Conservation (phyloP, 805 yeast species). For the Candida sakaeoensis region DNA sequence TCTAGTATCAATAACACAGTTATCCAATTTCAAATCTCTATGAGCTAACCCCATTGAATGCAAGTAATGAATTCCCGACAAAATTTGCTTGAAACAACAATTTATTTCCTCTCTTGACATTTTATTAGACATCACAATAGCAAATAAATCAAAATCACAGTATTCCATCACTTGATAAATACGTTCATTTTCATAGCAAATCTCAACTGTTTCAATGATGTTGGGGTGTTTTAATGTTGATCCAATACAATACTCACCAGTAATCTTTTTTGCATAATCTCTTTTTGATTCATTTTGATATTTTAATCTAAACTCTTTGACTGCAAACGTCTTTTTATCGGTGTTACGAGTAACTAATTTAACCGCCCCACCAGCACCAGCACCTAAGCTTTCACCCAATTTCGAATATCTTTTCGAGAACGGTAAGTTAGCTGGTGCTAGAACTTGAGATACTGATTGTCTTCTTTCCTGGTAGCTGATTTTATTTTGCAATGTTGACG, state of each 20-base stretch:
- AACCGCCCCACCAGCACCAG: conserved; percentile 91
- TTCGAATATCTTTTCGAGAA: conserved; percentile 59
- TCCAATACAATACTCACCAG: conserved; percentile 87
- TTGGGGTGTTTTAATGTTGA: conserved; percentile 79
- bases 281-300: conserved; percentile 65
- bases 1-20: conserved; percentile 70
- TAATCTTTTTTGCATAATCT: conserved; percentile 81
- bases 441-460: conserved; percentile 31
- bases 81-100: conserved; percentile 73
- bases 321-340: conserved; percentile 75
- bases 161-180: conserved; percentile 92
- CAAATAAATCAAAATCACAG: conserved; percentile 81
- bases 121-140: conserved; percentile 81
- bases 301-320: conserved; percentile 74
- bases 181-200: conserved; percentile 64
- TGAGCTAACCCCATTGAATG: conserved; percentile 81
- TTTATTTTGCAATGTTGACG: conserved; percentile 29
- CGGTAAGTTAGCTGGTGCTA: conserved; percentile 25
- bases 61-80: conserved; percentile 67
- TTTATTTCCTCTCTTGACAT: conserved; percentile 80
- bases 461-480: conserved; percentile 31
- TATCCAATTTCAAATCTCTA: conserved; percentile 77
- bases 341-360: conserved; percentile 62
- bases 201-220: conserved; percentile 74
- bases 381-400: conserved; percentile 70